A percentile compares a stretch with the other conserved stretches of the same genome.
These are phyloP conservation scores for Pythium vanterpoolii DNA, from an alignment of 352 stramenopile species.

Conservation along the genomic window DNA sequence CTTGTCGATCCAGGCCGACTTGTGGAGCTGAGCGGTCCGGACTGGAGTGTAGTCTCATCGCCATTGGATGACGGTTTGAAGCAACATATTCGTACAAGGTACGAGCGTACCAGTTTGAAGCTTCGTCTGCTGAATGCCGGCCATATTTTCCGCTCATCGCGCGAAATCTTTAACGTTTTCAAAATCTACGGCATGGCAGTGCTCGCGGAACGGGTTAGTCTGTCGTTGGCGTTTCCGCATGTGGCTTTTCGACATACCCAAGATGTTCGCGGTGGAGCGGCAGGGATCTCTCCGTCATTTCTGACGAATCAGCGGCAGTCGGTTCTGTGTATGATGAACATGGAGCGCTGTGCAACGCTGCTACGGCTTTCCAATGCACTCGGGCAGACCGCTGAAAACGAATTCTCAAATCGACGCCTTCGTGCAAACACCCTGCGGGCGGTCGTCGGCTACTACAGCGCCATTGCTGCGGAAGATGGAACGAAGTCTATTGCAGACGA, in stretches of 20 bases:
- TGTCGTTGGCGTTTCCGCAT: slow-evolving; percentile 35
- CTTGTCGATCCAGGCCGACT: neutral
- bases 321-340: slow-evolving; percentile 55
- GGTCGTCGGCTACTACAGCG: slow-evolving; percentile 70
- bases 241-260: neutral
- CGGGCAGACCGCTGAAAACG: slow-evolving; percentile 3
- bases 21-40: neutral
- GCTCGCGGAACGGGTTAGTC: slow-evolving; percentile 62
- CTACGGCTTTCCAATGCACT: slow-evolving; percentile 33
- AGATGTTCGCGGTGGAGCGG: neutral
- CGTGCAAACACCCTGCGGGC: slow-evolving; percentile 53
- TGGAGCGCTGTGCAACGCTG: slow-evolving; percentile 38
- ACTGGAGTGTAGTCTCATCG: neutral
- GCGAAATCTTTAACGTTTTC: slow-evolving; percentile 78
- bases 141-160: slow-evolving; percentile 53
- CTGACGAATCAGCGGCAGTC: slow-evolving; percentile 56
- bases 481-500: slow-evolving; percentile 17
- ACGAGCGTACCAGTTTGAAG: neutral
- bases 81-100: neutral
- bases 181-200: slow-evolving; percentile 82
- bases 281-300: slow-evolving; percentile 32
- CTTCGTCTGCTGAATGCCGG: slow-evolving; percentile 9
- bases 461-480: slow-evolving; percentile 27
- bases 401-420: slow-evolving; percentile 17
- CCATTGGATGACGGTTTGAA: neutral